phyloP scores from a whole-genome alignment of 2,329 filamentous ascomycete genomes.

The Penicillium janthinellum region DNA sequence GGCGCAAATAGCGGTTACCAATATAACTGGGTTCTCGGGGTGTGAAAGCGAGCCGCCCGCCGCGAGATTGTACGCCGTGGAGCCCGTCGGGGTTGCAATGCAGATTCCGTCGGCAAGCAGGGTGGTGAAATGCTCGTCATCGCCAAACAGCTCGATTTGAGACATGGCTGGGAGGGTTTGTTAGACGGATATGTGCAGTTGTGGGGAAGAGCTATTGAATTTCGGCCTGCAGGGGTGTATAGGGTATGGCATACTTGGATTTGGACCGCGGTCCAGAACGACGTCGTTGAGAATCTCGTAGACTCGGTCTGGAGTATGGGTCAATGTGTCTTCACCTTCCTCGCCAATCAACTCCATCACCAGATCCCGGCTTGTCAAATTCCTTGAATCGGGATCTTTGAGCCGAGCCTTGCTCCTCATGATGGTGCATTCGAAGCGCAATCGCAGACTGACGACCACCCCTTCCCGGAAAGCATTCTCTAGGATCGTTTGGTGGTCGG shows the following conservation, averaged over 20 bases:
- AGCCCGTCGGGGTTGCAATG: constrained; percentile 90
- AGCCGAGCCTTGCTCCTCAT: constrained; percentile 65
- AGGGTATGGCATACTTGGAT: constrained; percentile 68
- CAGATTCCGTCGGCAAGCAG: constrained; percentile 91
- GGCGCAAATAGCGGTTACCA: constrained; percentile 90
- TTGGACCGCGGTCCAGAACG: constrained; percentile 92
- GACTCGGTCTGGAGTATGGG: constrained; percentile 79
- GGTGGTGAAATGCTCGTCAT: constrained; percentile 93
- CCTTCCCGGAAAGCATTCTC: constrained; percentile 75
- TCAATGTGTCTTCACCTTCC: constrained; percentile 79
- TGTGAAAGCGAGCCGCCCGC: constrained; percentile 95
- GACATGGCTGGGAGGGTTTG: constrained; percentile 70
- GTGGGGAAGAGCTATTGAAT: background rate
- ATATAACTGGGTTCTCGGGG: constrained; percentile 93
- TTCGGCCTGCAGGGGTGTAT: background rate
- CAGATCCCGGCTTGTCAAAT: constrained; percentile 62
- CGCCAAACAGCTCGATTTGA: constrained; percentile 86
- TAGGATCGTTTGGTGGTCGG: constrained; percentile 69
- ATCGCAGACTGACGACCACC: constrained; percentile 80
- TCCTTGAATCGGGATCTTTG: constrained; percentile 25
- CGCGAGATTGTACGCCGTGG: constrained; percentile 92
- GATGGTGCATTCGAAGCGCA: constrained; percentile 90
- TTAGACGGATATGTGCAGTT: constrained; percentile 15
- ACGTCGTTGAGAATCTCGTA: constrained; percentile 95
- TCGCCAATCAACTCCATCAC: constrained; percentile 89